Evolutionary conservation across 2,329 filamentous ascomycete genomes (phyloP).

Genomic region (Xylariaceae sp.): DNA sequence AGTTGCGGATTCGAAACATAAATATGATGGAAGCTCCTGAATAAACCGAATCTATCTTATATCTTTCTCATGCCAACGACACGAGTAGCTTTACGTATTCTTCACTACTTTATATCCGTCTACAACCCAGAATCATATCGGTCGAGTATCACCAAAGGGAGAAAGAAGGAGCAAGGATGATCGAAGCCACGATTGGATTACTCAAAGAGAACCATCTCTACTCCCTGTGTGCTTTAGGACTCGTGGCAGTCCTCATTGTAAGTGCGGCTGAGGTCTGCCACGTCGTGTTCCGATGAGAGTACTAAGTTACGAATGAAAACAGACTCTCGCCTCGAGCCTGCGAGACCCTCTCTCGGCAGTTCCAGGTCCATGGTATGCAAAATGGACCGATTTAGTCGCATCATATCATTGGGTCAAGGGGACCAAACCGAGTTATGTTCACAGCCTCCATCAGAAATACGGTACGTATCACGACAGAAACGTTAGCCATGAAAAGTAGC

Average conservation of each 20-base stretch:
- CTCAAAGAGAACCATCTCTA: slow-evolving; percentile 6
- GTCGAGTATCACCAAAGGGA: too few relatives aligned
- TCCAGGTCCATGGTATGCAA: slow-evolving; percentile 21
- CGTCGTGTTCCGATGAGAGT: neutral
- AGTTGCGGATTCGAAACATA: too few relatives aligned
- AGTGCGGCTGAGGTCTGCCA: neutral
- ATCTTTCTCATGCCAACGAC: too few relatives aligned
- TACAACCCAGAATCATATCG: neutral
- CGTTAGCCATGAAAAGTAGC: neutral
- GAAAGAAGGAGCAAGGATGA: neutral
- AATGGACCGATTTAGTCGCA: slow-evolving; percentile 12
- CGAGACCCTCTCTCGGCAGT: slow-evolving; percentile 16
- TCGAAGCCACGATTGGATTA: slow-evolving; percentile 3
- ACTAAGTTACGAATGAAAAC: neutral
- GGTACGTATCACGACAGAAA: slow-evolving; percentile 11
- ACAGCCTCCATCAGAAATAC: slow-evolving; percentile 29
- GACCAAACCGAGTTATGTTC: slow-evolving; percentile 18
- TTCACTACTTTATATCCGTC: too few relatives aligned
- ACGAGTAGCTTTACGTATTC: too few relatives aligned
- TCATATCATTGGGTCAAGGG: slow-evolving; percentile 14
- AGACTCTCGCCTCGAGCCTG: slow-evolving; percentile 7
- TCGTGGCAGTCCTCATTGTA: slow-evolving; percentile 13
- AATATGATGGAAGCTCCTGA: too few relatives aligned
- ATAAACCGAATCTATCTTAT: too few relatives aligned
- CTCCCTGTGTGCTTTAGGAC: slow-evolving; percentile 5